These are phyloP conservation scores for Amanita pseudoporphyria DNA, from an alignment of 768 basidiomycete genomes.

Conservation along the genomic window DNA sequence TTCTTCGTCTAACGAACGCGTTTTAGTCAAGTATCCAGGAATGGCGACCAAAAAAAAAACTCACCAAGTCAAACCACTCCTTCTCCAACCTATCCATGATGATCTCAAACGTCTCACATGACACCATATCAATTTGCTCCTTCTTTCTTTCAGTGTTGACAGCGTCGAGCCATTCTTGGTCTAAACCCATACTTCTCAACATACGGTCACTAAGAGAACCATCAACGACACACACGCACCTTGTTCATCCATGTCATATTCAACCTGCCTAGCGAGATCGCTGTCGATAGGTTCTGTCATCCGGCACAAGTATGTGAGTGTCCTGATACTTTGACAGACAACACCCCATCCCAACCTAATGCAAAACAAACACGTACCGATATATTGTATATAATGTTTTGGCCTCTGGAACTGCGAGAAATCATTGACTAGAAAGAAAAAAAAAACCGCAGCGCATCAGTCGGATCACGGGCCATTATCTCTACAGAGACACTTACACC, in stretches of 20 bases:
- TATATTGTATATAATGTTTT: constrained; percentile 85
- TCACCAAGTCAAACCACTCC: constrained; percentile 95
- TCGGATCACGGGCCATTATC: not conserved
- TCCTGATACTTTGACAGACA: not conserved
- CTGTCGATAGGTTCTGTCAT: constrained; percentile 78
- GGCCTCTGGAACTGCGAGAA: constrained; percentile 66
- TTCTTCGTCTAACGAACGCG: constrained; percentile 67
- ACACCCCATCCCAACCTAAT: not conserved
- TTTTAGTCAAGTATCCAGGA: not conserved
- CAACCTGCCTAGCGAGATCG: constrained; percentile 87
- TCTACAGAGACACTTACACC: constrained; percentile 17
- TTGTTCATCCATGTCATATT: constrained; percentile 99
- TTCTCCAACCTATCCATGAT: constrained; percentile 98
- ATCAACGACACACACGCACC: constrained; percentile 39
- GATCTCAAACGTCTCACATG: constrained; percentile 88
- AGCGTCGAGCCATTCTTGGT: constrained; percentile 89
- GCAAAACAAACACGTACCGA: constrained; percentile 44
- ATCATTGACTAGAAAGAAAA: constrained; percentile 34
- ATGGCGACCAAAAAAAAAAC: constrained; percentile 16
- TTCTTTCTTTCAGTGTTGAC: constrained; percentile 78
- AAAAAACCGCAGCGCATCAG: not conserved
- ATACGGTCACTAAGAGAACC: not conserved
- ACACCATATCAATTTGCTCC: constrained; percentile 57
- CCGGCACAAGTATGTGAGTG: constrained; percentile 9
- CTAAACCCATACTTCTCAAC: constrained; percentile 29